These are phyloP conservation scores for Cystofilobasidium bisporidii DNA, from an alignment of 768 basidiomycete species.

Conservation along the genomic window DNA sequence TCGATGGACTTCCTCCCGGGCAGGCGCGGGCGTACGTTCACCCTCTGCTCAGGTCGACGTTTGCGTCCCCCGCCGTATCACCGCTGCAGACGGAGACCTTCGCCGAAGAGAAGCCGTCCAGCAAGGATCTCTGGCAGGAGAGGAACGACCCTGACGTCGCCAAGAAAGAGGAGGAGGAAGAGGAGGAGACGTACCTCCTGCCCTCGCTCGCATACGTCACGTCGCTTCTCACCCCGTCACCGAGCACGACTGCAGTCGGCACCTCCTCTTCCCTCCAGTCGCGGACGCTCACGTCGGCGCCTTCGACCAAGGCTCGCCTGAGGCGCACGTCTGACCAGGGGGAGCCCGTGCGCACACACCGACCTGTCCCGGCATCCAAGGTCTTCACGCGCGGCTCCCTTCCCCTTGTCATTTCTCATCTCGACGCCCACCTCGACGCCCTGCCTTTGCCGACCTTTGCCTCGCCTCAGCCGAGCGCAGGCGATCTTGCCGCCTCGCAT, in stretches of 20 bases:
- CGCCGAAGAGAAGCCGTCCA: too few species aligned
- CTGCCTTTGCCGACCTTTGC: slow-evolving; percentile 47
- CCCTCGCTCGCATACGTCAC: too few species aligned
- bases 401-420: slow-evolving; percentile 53
- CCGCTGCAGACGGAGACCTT: too few species aligned
- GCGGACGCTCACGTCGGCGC: too few species aligned
- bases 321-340: too few species aligned
- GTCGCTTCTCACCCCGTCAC: too few species aligned
- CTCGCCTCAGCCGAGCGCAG: not conserved
- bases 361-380: slow-evolving; percentile 49
- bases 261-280: too few species aligned
- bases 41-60: not conserved
- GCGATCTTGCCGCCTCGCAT: too few species aligned
- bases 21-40: not conserved
- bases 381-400: slow-evolving; percentile 55
- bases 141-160: too few species aligned
- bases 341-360: not conserved
- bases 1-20: not conserved
- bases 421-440: slow-evolving; percentile 52
- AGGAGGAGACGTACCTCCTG: not conserved
- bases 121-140: too few species aligned
- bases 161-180: not conserved
- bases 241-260: too few species aligned
- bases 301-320: too few species aligned
- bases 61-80: not conserved